Conservation (phyloP, 768 basidiomycete species). For the Suillus plorans region DNA sequence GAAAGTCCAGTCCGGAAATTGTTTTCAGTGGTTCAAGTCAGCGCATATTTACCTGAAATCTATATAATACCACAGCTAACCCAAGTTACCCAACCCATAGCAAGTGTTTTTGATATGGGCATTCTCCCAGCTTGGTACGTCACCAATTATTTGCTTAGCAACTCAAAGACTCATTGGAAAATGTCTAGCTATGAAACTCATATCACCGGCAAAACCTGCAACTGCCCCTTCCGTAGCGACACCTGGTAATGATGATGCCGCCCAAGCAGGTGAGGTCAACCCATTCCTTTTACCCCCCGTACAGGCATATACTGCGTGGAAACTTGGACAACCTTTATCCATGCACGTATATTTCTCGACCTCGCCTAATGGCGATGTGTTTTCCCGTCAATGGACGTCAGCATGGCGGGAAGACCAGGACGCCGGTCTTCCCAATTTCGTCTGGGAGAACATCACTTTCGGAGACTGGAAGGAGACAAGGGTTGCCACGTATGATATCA, state of each 20-base stretch:
- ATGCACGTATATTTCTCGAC: constrained; percentile 78
- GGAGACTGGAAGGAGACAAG: constrained; percentile 72
- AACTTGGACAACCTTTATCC: constrained; percentile 55
- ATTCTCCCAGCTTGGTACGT: constrained; percentile 64
- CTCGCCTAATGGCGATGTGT: constrained; percentile 59
- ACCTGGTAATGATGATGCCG: constrained; percentile 19
- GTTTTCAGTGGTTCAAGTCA: constrained; percentile 43
- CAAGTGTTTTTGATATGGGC: constrained; percentile 69
- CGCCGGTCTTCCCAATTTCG: constrained; percentile 59
- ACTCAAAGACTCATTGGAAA: neutral
- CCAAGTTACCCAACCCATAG: constrained; percentile 32
- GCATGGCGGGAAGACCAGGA: constrained; percentile 48
- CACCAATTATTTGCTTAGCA: neutral
- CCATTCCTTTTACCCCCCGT: constrained; percentile 54
- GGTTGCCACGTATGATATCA: constrained; percentile 54
- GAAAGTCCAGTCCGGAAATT: constrained; percentile 37
- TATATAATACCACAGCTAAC: constrained; percentile 3
- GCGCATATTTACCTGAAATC: constrained; percentile 6
- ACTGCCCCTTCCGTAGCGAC: constrained; percentile 27
- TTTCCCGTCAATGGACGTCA: constrained; percentile 52
- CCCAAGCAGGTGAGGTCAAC: constrained; percentile 35
- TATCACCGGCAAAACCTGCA: constrained; percentile 35
- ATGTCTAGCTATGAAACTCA: constrained; percentile 44
- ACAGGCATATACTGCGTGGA: constrained; percentile 58
- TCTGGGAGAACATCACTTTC: constrained; percentile 77